Evolutionary conservation across 495 filamentous ascomycete genomes (phyloP), one percentile per base, ranked within the genome.

Genomic region (Aspergillus baeticus): DNA sequence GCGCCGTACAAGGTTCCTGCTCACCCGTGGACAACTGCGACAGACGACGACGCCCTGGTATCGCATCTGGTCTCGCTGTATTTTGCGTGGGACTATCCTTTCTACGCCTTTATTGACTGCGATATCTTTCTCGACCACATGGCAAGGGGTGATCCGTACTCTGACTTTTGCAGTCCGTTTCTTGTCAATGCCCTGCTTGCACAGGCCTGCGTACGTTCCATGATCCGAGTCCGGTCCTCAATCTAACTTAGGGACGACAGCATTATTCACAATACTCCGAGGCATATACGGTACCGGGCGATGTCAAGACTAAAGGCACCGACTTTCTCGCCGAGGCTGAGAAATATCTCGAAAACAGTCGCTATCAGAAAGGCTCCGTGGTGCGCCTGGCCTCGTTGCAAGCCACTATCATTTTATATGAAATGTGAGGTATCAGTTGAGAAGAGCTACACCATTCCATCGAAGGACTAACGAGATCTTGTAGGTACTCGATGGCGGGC

Each of bases 101-200:
- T 76, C 43, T 74, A 66, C 46, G 64, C 71, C 3, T 73, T 65
- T 36, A 60, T 80, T 37, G 71, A 72, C 20, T 61, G 58, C 14
- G 63, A 68, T 1, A 61, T 71, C 7, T 74, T 78, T 54, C 20
- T 77, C 26, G 62, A 62, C 17, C 67, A 77, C 35, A 74, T 78
- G 65, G 45, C 46, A 5, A 15, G 44, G 6, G 66, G 63, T 0
- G 42, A 65, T 29, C 37, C 67, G 26, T 50, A 67, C 17, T 68
- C 65, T 7, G 58, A 68, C 46, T 71, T 74, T 23, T 80, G 74
- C 59, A 76, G 72, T 10, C 66, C 72, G 0, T 69, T 77, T 43
- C 69, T 80, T 5, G 74, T 80, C 43, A 77, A 80, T 57, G 69
- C 73, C 5, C 65, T 80, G 7, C 74, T 76, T 23, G 73, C 74